Percentiles rank a stretch among this genome's conserved stretches.
Evolutionary conservation across 225 moss, liverwort and hornwort genomes (phyloP).

Genomic region (Polytrichum formosum): DNA sequence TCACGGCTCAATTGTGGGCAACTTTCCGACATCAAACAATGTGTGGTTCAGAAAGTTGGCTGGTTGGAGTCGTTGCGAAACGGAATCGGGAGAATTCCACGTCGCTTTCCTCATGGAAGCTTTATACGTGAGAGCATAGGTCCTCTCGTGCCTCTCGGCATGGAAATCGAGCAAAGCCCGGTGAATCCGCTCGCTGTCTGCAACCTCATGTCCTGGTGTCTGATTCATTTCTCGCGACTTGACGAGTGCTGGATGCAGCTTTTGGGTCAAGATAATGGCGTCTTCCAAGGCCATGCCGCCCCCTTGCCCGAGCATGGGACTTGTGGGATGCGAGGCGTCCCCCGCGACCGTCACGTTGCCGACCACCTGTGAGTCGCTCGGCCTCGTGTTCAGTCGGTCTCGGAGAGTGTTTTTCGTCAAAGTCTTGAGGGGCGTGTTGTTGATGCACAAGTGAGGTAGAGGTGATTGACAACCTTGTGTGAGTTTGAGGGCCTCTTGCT

Average conservation of each 20-base stretch:
- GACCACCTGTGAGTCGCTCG: conserved; percentile 30
- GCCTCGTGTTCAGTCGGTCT: conserved; percentile 37
- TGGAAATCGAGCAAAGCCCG: conserved; percentile 5
- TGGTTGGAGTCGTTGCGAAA: conserved; percentile 5
- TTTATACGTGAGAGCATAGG: neutral
- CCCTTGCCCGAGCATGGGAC: conserved; percentile 48
- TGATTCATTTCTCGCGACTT: neutral
- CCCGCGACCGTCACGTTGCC: conserved; percentile 36
- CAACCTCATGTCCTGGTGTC: too few relatives aligned
- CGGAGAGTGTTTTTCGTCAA: conserved; percentile 26
- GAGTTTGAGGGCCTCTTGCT: conserved; percentile 20
- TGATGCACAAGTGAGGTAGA: conserved; percentile 19
- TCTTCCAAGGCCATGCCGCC: conserved; percentile 56
- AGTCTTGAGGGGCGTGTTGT: conserved; percentile 25
- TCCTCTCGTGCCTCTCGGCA: neutral
- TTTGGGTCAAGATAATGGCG: conserved; percentile 18
- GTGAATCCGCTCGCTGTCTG: neutral
- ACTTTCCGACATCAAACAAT: conserved; percentile 18
- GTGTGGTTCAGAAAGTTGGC: conserved; percentile 12
- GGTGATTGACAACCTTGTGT: conserved; percentile 22
- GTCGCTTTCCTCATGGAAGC: conserved; percentile 4
- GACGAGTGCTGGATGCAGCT: conserved; percentile 13
- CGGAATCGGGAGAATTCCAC: neutral
- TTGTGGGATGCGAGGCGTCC: conserved; percentile 46
- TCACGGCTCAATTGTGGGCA: conserved; percentile 4